Evolutionary conservation across 345 rosid species (phyloP).

Genomic region (Mercurialis annua): DNA sequence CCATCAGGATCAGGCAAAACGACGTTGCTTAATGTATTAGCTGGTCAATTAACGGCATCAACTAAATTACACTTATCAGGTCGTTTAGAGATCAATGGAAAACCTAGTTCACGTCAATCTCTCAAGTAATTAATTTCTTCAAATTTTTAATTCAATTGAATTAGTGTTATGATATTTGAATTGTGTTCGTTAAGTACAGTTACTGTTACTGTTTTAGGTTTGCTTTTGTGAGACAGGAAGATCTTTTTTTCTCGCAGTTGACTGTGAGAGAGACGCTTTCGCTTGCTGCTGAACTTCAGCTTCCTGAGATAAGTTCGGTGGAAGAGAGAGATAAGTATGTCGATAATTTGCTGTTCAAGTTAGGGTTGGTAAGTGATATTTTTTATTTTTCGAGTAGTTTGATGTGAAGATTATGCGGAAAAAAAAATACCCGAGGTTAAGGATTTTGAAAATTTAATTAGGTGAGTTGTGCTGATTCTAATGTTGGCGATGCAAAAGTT

Average conservation of each 20-base stretch:
- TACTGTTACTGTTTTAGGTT: constrained; percentile 43
- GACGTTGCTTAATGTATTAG: constrained; percentile 84
- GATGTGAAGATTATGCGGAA: neutral
- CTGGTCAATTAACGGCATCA: constrained; percentile 69
- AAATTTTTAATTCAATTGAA: neutral
- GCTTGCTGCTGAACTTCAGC: constrained; percentile 93
- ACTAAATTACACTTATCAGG: constrained; percentile 77
- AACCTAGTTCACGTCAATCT: constrained; percentile 54
- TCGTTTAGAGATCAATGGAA: constrained; percentile 86
- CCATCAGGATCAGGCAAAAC: constrained; percentile 99
- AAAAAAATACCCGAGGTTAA: too few relatives aligned
- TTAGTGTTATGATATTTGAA: neutral
- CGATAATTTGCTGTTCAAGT: constrained; percentile 63
- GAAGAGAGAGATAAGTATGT: constrained; percentile 87
- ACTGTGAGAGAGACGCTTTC: constrained; percentile 92
- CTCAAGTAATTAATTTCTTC: constrained; percentile 54
- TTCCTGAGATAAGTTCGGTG: constrained; percentile 53
- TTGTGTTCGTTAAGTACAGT: too few relatives aligned
- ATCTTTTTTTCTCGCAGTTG: constrained; percentile 93
- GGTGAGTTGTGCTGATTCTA: constrained; percentile 86
- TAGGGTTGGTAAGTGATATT: constrained; percentile 67
- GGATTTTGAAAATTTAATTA: constrained; percentile 14
- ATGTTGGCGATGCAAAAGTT: constrained; percentile 93
- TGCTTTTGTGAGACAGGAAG: constrained; percentile 94
- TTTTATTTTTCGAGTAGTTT: neutral